Percentiles rank a stretch among this genome's conserved stretches.
These are phyloP conservation scores for Ceratobasidium papillatum DNA, from an alignment of 1,284 basidiomycete species.

Conservation along the genomic window DNA sequence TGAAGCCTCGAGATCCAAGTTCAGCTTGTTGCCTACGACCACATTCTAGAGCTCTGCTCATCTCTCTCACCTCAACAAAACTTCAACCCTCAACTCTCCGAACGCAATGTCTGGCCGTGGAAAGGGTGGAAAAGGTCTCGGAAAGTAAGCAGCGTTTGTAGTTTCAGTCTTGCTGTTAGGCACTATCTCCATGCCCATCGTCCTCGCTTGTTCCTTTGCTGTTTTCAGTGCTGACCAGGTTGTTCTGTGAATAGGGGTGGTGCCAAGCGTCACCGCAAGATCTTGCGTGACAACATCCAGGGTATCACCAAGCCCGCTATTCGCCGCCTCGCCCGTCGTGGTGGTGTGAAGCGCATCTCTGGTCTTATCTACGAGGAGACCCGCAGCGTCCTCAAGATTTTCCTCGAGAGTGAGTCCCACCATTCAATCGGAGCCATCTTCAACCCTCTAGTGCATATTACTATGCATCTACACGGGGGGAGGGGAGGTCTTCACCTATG, in stretches of 20 bases:
- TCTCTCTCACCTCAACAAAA: neutral
- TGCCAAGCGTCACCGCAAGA: conserved; percentile 82
- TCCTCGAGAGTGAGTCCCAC: conserved; percentile 62
- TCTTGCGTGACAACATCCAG: conserved; percentile 85
- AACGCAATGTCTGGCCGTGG: conserved; percentile 63
- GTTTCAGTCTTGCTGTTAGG: neutral
- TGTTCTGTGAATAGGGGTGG: conserved; percentile 57
- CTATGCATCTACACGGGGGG: neutral
- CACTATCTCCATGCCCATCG: neutral
- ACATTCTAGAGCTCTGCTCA: conserved; percentile 19
- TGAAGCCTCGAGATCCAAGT: neutral
- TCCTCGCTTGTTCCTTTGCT: neutral
- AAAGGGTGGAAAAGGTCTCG: conserved; percentile 67
- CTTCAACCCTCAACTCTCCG: neutral
- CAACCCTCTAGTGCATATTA: too few relatives aligned
- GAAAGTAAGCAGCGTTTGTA: conserved; percentile 56
- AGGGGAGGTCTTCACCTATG: neutral
- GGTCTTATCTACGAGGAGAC: conserved; percentile 85
- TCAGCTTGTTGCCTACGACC: conserved; percentile 7
- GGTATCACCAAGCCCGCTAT: conserved; percentile 83
- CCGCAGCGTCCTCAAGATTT: conserved; percentile 82
- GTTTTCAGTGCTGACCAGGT: neutral
- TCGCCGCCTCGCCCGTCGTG: conserved; percentile 86
- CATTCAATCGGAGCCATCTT: too few relatives aligned
- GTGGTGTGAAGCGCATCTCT: conserved; percentile 86